These are phyloP conservation scores for Iberis pinnata DNA, from an alignment of 345 rosid genomes.

Conservation along the genomic window DNA sequence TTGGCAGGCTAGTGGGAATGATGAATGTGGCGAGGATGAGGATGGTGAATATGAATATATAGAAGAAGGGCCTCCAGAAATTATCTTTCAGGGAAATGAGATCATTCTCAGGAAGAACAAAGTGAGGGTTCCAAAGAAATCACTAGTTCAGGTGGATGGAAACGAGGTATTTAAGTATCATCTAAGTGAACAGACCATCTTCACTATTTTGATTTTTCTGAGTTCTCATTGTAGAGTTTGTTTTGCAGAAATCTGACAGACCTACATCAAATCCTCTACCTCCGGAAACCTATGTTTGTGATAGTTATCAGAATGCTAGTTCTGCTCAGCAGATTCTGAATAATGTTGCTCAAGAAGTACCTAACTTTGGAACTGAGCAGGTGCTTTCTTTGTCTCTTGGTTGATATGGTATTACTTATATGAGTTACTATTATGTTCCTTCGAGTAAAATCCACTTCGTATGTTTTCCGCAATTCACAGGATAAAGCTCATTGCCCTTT, in stretches of 20 bases:
- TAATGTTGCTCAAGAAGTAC: constrained; percentile 76
- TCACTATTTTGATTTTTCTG: neutral
- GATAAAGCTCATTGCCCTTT: constrained; percentile 99
- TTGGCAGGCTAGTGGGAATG: constrained; percentile 42
- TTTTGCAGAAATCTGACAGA: constrained; percentile 55
- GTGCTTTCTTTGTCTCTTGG: constrained; percentile 27
- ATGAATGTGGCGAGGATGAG: constrained; percentile 33
- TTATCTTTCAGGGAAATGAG: constrained; percentile 88
- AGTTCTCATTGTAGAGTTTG: constrained; percentile 13
- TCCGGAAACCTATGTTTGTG: constrained; percentile 57
- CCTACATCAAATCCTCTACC: constrained; percentile 94
- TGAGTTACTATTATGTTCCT: neutral
- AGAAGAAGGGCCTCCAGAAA: constrained; percentile 86
- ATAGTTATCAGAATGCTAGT: constrained; percentile 39
- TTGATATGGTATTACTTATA: constrained; percentile 5
- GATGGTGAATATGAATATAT: constrained; percentile 78
- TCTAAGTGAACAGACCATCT: constrained; percentile 2
- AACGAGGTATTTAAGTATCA: constrained; percentile 43
- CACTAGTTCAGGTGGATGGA: constrained; percentile 18
- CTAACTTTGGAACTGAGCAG: constrained; percentile 95
- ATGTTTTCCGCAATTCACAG: constrained; percentile 30
- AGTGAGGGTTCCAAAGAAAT: constrained; percentile 66
- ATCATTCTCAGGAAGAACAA: constrained; percentile 70
- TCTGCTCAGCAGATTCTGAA: constrained; percentile 68
- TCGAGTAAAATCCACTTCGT: no score